Evolutionary conservation across 2,329 filamentous ascomycete species (phyloP).

Genomic region (Fusarium sp.): DNA sequence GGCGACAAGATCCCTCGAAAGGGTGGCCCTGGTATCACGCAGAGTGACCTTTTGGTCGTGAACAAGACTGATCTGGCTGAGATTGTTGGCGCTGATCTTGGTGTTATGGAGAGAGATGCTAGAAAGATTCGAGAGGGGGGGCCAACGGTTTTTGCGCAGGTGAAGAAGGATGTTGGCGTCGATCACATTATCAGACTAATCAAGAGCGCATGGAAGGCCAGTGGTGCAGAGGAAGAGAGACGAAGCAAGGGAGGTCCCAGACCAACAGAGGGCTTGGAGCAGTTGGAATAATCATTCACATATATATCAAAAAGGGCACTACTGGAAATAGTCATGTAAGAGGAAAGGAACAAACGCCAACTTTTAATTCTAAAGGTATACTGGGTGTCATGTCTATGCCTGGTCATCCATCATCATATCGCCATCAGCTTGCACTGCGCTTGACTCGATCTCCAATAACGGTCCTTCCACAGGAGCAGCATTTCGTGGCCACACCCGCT

Average conservation of each 20-base stretch:
- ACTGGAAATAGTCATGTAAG: slow-evolving; percentile 14
- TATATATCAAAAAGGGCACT: background rate
- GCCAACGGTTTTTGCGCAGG: slow-evolving; percentile 94
- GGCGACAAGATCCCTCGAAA: slow-evolving; percentile 98
- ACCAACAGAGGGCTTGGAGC: slow-evolving; percentile 67
- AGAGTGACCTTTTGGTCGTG: slow-evolving; percentile 91
- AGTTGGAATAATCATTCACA: slow-evolving; percentile 47
- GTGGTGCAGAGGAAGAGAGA: slow-evolving; percentile 76
- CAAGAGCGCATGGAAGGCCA: slow-evolving; percentile 90
- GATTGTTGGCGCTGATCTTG: slow-evolving; percentile 88
- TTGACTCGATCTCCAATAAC: slow-evolving; percentile 54
- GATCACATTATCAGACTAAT: slow-evolving; percentile 90
- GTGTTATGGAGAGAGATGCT: slow-evolving; percentile 94
- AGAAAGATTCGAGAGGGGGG: slow-evolving; percentile 95
- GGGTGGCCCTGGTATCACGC: slow-evolving; percentile 95
- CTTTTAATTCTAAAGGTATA: slow-evolving; percentile 48
- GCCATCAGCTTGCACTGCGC: slow-evolving; percentile 38
- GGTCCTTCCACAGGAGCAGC: slow-evolving; percentile 62
- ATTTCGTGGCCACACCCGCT: slow-evolving; percentile 83
- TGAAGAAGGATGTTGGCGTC: slow-evolving; percentile 90
- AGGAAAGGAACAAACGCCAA: slow-evolving; percentile 40
- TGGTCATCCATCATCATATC: slow-evolving; percentile 53
- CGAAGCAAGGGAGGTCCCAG: slow-evolving; percentile 67
- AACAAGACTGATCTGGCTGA: slow-evolving; percentile 98
- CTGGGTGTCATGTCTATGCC: slow-evolving; percentile 45